A percentile compares a stretch with the other conserved stretches of the same genome.
These are phyloP conservation scores for Ganoderma boninense DNA, from an alignment of 1,284 basidiomycete species.

Conservation along the genomic window DNA sequence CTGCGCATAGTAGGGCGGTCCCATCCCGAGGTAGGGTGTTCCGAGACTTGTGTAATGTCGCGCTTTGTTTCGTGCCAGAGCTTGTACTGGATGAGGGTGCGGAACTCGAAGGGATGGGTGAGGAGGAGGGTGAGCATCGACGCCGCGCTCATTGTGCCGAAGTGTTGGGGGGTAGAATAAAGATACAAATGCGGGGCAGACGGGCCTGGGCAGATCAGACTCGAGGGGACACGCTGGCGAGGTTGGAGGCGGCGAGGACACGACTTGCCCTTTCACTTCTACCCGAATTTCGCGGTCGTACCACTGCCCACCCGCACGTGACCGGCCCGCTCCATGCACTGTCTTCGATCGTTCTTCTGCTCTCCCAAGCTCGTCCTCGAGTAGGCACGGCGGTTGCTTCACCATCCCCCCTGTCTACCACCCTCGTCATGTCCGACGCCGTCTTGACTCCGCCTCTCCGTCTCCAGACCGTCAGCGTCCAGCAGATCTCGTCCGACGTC, in stretches of 20 bases:
- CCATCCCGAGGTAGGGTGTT: conserved; percentile 83
- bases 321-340: conserved; percentile 4
- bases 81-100: conserved; percentile 80
- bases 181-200: conserved; percentile 11
- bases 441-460: conserved; percentile 43
- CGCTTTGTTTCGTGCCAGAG: conserved; percentile 82
- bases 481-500: conserved; percentile 36
- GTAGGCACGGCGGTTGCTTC: background rate
- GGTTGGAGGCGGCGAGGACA: background rate
- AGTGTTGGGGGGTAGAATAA: conserved; percentile 18
- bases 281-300: conserved; percentile 19
- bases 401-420: background rate
- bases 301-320: conserved; percentile 24
- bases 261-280: background rate
- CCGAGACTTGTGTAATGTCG: conserved; percentile 78
- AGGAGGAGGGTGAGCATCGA: conserved; percentile 65
- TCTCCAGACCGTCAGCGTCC: conserved; percentile 34
- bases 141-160: conserved; percentile 43
- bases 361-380: background rate
- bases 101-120: conserved; percentile 82
- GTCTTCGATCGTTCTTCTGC: background rate
- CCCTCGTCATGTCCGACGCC: conserved; percentile 35
- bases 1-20: conserved; percentile 85
- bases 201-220: conserved; percentile 12
- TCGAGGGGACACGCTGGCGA: conserved; percentile 11